Evolutionary conservation across 1,284 basidiomycete genomes (phyloP).

Genomic region (Rhodotorula sp.): DNA sequence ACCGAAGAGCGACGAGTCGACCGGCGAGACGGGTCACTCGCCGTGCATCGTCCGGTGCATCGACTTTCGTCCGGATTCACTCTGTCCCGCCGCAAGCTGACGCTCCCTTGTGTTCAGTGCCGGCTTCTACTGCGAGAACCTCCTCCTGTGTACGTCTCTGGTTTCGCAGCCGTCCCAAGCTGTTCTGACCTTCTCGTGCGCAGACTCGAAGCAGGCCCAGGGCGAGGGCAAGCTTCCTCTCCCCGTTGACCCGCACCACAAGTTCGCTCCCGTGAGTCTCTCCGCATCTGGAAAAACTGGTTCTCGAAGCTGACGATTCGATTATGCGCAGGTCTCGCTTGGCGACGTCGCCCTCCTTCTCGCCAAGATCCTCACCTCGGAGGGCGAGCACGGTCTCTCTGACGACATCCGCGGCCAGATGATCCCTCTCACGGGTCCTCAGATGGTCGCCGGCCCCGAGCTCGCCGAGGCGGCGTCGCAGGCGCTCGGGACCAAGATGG

Average conservation of each 20-base stretch:
- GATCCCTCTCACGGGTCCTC: conserved; percentile 34
- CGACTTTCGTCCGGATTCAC: fast-evolving
- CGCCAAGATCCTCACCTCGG: conserved; percentile 23
- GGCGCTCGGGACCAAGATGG: conserved; percentile 23
- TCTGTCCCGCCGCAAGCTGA: not conserved
- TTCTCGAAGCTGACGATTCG: not conserved
- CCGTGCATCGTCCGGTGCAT: conserved; percentile 31
- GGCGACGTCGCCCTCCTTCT: conserved; percentile 31
- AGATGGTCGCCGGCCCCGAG: conserved; percentile 29
- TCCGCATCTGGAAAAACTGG: not conserved
- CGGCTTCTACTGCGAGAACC: conserved; percentile 40
- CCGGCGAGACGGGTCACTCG: conserved; percentile 33
- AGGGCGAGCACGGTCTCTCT: conserved; percentile 33
- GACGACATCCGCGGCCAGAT: conserved; percentile 33
- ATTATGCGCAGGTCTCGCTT: conserved; percentile 13
- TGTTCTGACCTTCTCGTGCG: not conserved
- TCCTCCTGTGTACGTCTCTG: conserved; percentile 19
- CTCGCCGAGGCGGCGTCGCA: conserved; percentile 36
- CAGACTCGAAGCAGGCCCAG: conserved; percentile 32
- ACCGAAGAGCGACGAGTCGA: conserved; percentile 27
- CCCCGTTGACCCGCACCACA: conserved; percentile 37
- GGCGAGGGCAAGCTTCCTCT: conserved; percentile 35
- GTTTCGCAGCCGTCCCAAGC: no score
- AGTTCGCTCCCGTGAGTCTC: conserved; percentile 30
- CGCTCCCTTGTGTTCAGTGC: conserved; percentile 4